These are phyloP conservation scores for Royoungia palumana DNA, from an alignment of 768 basidiomycete species.

Conservation along the genomic window DNA sequence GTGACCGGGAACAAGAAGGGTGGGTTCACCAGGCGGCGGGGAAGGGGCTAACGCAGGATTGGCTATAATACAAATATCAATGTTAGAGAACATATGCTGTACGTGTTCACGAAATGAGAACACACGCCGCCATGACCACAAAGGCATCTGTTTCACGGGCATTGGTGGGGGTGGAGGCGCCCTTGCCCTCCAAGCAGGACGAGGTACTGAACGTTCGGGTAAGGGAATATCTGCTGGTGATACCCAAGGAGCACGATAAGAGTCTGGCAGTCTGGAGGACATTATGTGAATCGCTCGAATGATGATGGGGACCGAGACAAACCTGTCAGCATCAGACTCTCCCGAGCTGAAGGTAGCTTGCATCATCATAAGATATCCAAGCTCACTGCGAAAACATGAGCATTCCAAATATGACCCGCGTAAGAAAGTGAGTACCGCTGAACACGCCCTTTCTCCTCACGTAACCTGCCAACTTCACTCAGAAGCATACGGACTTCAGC, in stretches of 20 bases:
- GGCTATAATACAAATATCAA: constrained; percentile 39
- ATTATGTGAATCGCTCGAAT: neutral
- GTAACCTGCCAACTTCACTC: constrained; percentile 72
- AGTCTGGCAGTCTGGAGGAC: constrained; percentile 34
- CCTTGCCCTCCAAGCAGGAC: constrained; percentile 34
- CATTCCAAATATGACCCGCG: neutral
- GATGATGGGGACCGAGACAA: constrained; percentile 1
- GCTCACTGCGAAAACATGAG: constrained; percentile 46
- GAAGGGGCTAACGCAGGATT: constrained; percentile 52
- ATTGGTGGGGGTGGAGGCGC: constrained; percentile 14
- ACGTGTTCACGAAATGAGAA: constrained; percentile 8
- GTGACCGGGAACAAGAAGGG: constrained; percentile 51
- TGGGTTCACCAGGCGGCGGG: constrained; percentile 51
- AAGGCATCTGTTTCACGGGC: constrained; percentile 35
- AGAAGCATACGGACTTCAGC: constrained; percentile 76
- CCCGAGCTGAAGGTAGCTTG: constrained; percentile 17
- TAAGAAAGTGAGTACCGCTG: constrained; percentile 54
- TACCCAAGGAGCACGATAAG: constrained; percentile 33
- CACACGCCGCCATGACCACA: constrained; percentile 67
- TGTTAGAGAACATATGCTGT: neutral
- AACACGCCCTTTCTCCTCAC: constrained; percentile 65
- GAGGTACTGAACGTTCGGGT: constrained; percentile 40
- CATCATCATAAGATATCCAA: constrained; percentile 54
- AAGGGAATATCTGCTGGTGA: constrained; percentile 35
- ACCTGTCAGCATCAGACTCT: constrained; percentile 74